A percentile compares a stretch with the other conserved stretches of the same genome.
phyloP scores from a whole-genome alignment of 2,329 filamentous ascomycete genomes.

The Ascosphaera apis region DNA sequence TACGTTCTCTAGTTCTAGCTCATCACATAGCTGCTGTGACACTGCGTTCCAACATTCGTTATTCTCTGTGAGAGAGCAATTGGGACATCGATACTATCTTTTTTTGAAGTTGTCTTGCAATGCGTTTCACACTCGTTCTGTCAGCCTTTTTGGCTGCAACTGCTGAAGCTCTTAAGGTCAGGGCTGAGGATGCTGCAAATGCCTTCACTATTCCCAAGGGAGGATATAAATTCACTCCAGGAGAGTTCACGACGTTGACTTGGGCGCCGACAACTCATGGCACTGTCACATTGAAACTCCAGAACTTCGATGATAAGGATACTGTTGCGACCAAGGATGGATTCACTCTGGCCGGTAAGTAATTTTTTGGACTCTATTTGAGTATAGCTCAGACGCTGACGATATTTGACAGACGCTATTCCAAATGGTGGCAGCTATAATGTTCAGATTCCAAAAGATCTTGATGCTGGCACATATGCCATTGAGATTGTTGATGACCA shows the following conservation, averaged over 20 bases:
- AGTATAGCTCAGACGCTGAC: conserved; percentile 1
- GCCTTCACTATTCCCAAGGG: conserved; percentile 23
- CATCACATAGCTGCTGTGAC: too few species aligned
- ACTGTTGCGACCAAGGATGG: conserved; percentile 21
- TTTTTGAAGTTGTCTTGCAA: too few species aligned
- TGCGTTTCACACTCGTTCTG: too few species aligned
- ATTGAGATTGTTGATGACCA: conserved; percentile 29
- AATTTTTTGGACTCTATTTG: neutral
- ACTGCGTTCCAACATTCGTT: too few species aligned
- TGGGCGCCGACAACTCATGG: conserved; percentile 28
- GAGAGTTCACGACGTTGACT: conserved; percentile 21
- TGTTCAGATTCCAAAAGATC: conserved; percentile 21
- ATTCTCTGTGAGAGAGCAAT: too few species aligned
- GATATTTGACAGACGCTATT: conserved; percentile 18
- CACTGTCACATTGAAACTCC: conserved; percentile 29
- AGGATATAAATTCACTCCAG: conserved; percentile 24
- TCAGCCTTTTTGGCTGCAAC: conserved; percentile 24
- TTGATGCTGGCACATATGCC: conserved; percentile 25
- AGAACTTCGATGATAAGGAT: conserved; percentile 20
- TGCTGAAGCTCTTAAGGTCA: conserved; percentile 16
- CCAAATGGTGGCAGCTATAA: conserved; percentile 26
- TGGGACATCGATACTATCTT: too few species aligned
- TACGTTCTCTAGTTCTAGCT: too few species aligned
- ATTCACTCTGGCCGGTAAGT: conserved; percentile 21
- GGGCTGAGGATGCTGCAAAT: conserved; percentile 20